Conservation (phyloP, 306 rosid species). For the Luffa acutangula region DNA sequence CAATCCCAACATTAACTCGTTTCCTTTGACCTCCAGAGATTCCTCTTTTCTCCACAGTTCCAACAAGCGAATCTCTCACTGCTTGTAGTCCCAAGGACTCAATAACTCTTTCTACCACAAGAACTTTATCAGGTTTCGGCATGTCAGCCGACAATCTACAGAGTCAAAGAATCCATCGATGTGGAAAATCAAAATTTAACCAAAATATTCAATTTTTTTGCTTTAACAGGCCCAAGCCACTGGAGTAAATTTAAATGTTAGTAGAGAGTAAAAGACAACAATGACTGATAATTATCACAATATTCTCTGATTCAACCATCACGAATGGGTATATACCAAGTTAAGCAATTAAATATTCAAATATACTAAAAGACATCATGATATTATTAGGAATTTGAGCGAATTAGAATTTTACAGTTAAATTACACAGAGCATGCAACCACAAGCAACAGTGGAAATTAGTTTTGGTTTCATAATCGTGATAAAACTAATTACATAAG, state of each 20-base stretch:
- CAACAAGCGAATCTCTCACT: slow-evolving; percentile 72
- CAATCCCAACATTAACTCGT: slow-evolving; percentile 76
- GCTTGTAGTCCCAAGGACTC: slow-evolving; percentile 74
- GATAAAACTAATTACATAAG: not conserved
- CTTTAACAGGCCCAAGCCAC: not conserved
- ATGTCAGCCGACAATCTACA: slow-evolving; percentile 57
- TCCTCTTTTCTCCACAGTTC: slow-evolving; percentile 70
- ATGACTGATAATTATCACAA: not conserved
- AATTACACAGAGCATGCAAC: not conserved
- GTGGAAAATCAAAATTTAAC: slow-evolving; percentile 14
- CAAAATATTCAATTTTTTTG: not conserved
- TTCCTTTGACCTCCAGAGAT: slow-evolving; percentile 76
- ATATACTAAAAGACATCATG: not conserved
- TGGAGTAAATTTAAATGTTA: not conserved
- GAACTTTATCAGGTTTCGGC: slow-evolving; percentile 80
- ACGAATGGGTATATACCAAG: not conserved
- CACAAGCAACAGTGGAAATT: not conserved
- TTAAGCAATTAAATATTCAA: not conserved
- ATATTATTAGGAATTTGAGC: not conserved
- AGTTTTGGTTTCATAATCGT: not conserved
- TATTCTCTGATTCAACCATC: not conserved
- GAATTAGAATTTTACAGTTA: not conserved
- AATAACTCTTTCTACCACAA: slow-evolving; percentile 73
- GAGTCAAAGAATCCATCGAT: slow-evolving; percentile 17
- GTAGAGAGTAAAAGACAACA: not conserved